A percentile compares a stretch with the other conserved stretches of the same genome.
These are phyloP conservation scores for Fusarium pseudocircinatum DNA, from an alignment of 2,329 filamentous ascomycete species.

Conservation along the genomic window DNA sequence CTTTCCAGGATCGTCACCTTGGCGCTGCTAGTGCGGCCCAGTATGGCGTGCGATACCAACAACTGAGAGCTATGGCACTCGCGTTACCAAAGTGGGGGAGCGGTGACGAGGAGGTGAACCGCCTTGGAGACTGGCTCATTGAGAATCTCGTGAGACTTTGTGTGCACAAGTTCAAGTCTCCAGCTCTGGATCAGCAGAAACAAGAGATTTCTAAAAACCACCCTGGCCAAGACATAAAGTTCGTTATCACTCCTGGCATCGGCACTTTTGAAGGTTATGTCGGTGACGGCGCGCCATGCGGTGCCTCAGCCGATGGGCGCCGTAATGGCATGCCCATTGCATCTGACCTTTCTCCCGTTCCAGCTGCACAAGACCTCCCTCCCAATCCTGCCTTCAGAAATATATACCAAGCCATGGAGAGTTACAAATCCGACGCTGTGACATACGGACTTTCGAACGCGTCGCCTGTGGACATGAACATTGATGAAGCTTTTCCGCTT, in stretches of 20 bases:
- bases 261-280: neutral
- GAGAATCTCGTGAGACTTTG: neutral
- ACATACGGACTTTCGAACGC: neutral
- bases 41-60: neutral
- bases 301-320: neutral
- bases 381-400: neutral
- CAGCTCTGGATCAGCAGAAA: neutral
- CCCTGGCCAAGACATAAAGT: neutral
- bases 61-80: neutral
- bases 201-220: rapidly evolving
- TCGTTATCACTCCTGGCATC: neutral
- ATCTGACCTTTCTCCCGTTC: neutral
- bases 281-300: neutral
- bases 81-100: neutral
- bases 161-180: neutral
- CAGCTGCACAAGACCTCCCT: neutral
- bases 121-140: neutral
- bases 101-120: neutral
- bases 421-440: neutral
- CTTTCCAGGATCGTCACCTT: neutral
- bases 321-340: neutral
- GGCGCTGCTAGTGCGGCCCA: neutral
- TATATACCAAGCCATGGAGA: neutral
- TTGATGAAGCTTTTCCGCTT: neutral
- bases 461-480: neutral